A percentile compares a stretch with the other conserved stretches of the same genome.
Evolutionary conservation across 2,329 filamentous ascomycete genomes (phyloP).

Genomic region (Aureobasidium pullulans): DNA sequence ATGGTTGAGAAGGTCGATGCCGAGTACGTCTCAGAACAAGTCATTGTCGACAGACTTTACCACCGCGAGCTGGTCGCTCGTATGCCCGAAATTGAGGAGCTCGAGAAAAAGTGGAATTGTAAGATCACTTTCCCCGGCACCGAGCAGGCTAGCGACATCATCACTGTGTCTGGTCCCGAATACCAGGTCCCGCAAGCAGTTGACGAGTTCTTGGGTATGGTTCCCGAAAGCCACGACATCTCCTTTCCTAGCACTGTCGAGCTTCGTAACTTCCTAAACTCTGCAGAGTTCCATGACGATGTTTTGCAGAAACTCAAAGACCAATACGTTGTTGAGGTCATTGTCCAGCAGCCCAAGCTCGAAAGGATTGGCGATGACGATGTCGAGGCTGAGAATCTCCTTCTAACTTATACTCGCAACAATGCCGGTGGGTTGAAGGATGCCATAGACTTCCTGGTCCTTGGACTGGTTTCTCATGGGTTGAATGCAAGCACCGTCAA

Average conservation of each 20-base stretch:
- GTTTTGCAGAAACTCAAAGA: conserved; percentile 76
- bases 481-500: conserved; percentile 83
- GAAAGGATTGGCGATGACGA: conserved; percentile 36
- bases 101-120: conserved; percentile 99
- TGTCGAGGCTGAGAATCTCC: conserved; percentile 37
- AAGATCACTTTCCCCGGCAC: conserved; percentile 98
- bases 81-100: conserved; percentile 79
- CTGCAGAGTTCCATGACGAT: conserved; percentile 71
- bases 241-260: conserved; percentile 69
- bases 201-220: conserved; percentile 94
- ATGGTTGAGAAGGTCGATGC: conserved; percentile 98
- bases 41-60: conserved; percentile 89
- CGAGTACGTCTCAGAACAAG: conserved; percentile 90
- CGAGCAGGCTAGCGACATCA: conserved; percentile 91
- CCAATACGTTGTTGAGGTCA: conserved; percentile 86
- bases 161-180: conserved; percentile 91
- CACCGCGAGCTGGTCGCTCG: conserved; percentile 89
- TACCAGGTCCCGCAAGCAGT: conserved; percentile 97
- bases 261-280: conserved; percentile 74
- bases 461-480: conserved; percentile 77
- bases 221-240: conserved; percentile 90
- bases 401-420: conserved; percentile 76
- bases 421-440: conserved; percentile 93
- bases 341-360: conserved; percentile 50
- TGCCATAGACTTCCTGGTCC: conserved; percentile 88